These are phyloP conservation scores for Cyberlindnera suaveolens DNA, from an alignment of 805 yeast genomes.

Conservation along the genomic window DNA sequence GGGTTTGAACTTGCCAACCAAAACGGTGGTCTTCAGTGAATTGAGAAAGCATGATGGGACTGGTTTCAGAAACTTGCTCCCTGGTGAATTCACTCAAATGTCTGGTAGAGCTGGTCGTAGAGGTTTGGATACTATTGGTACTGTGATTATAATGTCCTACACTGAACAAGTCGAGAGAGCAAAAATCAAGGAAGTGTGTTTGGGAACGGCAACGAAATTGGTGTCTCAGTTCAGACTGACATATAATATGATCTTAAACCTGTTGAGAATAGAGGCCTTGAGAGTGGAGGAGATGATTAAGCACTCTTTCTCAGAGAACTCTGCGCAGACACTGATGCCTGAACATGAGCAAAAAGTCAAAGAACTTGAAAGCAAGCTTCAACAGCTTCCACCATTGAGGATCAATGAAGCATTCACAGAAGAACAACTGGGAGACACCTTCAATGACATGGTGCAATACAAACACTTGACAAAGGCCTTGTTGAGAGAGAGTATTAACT, in stretches of 20 bases:
- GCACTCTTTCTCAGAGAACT: constrained; percentile 88
- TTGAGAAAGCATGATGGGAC: constrained; percentile 88
- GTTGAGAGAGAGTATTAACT: constrained; percentile 39
- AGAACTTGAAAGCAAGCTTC: constrained; percentile 42
- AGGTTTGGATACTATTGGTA: constrained; percentile 90
- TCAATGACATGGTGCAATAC: constrained; percentile 39
- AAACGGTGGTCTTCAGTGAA: constrained; percentile 89
- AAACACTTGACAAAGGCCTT: constrained; percentile 39
- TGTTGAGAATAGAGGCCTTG: constrained; percentile 87
- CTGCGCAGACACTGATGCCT: constrained; percentile 78
- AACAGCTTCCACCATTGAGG: constrained; percentile 28
- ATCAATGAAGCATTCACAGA: constrained; percentile 28
- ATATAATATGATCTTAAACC: constrained; percentile 88
- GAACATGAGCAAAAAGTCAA: constrained; percentile 71
- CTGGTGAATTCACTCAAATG: constrained; percentile 99
- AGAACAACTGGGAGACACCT: constrained; percentile 39
- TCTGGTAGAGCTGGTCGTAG: constrained; percentile 98
- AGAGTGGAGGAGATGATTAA: constrained; percentile 98
- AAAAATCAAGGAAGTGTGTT: constrained; percentile 69
- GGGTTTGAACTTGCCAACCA: constrained; percentile 95
- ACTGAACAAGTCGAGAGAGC: constrained; percentile 51
- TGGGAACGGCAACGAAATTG: constrained; percentile 87
- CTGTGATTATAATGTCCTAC: constrained; percentile 88
- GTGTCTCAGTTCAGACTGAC: constrained; percentile 91
- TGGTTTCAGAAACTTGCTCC: constrained; percentile 70